Conservation (phyloP, 331 rosid species). For the Rhamnella rubrinervis region DNA sequence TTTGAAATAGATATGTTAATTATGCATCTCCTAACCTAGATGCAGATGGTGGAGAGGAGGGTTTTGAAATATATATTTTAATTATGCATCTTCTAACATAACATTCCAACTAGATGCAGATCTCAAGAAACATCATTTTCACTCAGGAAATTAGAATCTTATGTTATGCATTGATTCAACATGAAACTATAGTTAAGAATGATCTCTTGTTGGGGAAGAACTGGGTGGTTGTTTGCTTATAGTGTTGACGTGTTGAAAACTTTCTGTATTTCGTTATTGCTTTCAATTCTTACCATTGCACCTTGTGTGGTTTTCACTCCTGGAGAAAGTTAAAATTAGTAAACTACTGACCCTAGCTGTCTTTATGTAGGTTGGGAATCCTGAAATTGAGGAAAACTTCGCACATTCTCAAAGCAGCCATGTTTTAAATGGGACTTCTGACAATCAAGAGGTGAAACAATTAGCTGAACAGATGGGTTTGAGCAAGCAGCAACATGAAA, state of each 20-base stretch:
- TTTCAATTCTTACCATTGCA: neutral
- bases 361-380: conserved; percentile 53
- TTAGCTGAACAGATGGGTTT: conserved; percentile 38
- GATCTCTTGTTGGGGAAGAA: neutral
- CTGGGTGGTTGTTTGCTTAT: neutral
- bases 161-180: neutral
- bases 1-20: too few relatives aligned
- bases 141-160: neutral
- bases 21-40: too few relatives aligned
- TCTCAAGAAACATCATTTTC: neutral
- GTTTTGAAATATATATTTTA: neutral
- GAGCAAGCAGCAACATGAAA: conserved; percentile 46
- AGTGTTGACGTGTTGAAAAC: neutral
- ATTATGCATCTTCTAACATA: neutral
- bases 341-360: neutral
- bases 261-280: neutral
- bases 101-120: neutral
- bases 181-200: conserved; percentile 2
- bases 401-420: conserved; percentile 38
- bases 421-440: conserved; percentile 36
- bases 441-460: conserved; percentile 42
- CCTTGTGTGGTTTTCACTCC: neutral
- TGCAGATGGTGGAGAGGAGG: too few relatives aligned
- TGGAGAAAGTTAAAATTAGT: neutral
- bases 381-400: conserved; percentile 36